phyloP scores from a whole-genome alignment of 1,139 yeast genomes.

The Yamadazyma jaroonii region DNA sequence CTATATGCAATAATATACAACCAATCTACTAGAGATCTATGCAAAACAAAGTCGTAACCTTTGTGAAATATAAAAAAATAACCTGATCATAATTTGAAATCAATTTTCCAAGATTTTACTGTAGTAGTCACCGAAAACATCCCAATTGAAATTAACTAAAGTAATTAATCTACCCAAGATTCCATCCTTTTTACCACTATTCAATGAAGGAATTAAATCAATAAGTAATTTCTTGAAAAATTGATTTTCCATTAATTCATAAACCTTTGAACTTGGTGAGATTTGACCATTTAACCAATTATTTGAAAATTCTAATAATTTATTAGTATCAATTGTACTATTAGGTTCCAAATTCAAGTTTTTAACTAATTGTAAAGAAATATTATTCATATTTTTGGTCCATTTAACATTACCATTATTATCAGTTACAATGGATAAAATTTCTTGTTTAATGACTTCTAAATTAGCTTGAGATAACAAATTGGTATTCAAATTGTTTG shows the following conservation, averaged over 20 bases:
- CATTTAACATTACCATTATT: slow-evolving; percentile 86
- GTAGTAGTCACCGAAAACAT: slow-evolving; percentile 62
- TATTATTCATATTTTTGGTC: slow-evolving; percentile 77
- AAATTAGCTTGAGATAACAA: slow-evolving; percentile 28
- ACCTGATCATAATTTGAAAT: not conserved
- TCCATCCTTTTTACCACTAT: slow-evolving; percentile 21
- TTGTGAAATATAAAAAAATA: not conserved
- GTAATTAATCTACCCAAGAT: slow-evolving; percentile 55
- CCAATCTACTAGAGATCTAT: not conserved
- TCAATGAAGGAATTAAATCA: slow-evolving; percentile 25
- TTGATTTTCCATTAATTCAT: slow-evolving; percentile 72
- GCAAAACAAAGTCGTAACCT: not conserved
- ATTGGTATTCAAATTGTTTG: slow-evolving; percentile 27
- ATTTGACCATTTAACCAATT: slow-evolving; percentile 84
- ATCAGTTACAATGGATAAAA: slow-evolving; percentile 78
- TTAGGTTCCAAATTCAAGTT: slow-evolving; percentile 18
- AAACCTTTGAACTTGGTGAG: slow-evolving; percentile 79
- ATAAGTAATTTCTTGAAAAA: slow-evolving; percentile 51
- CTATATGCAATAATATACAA: slow-evolving; percentile 3
- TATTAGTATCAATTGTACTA: slow-evolving; percentile 4
- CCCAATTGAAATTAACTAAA: slow-evolving; percentile 69
- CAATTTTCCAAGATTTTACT: not conserved
- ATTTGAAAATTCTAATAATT: slow-evolving; percentile 54
- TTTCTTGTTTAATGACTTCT: slow-evolving; percentile 49
- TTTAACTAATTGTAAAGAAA: slow-evolving; percentile 69